Base-by-base conservation (phyloP, 129 eudicot genomes). In the Helianthus annuus region DNA sequence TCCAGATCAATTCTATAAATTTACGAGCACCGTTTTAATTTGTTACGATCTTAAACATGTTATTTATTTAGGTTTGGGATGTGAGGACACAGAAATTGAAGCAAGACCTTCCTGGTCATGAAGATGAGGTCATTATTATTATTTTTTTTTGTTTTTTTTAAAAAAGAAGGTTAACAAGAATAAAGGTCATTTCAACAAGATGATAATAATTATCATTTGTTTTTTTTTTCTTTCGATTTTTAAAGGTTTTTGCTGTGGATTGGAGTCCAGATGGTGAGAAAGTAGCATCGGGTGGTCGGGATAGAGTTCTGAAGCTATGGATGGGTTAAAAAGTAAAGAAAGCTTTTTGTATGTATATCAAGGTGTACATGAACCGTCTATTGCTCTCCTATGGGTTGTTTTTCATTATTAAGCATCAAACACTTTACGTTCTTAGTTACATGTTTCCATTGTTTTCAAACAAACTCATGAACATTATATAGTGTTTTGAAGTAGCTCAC, bases 221-320 rank as follows among this genome's bases (percentile, higher is more conserved):
- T 59, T 12, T 27, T 13, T 70, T 67, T 61, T 66, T 7, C 46
- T 13, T 27, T 22, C 12, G 16, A 56, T 14, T 68, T 70, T 57
- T 29, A 7, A 73, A 94, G 98, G 98, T 94, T 52, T 94, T 90
- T 70, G 93, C 97, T 42, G 98, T 94, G 32, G 98, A 94, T 67
- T 94, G 98, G 98, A 94, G 98, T 83, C 98, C 98, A 14, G 97
- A 94, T 86, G 98, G 98, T 27, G 98, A 94, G 83, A 94, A 94
- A 71, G 98, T 94, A 69, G 98, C 97, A 59, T 94, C 97, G 13
- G 98, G 98, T 9, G 98, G 98, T 48, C 88, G 79, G 76, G 98
- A 94, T 68, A 82, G 88, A 79, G 97, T 94, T 68, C 52, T 94
- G 84, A 94, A 94, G 82, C 56, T 94, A 24, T 94, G 98, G 98